Percentiles rank a stretch among this genome's conserved stretches.
Conservation (phyloP, 345 rosid species). For the Aethionema arabicum region DNA sequence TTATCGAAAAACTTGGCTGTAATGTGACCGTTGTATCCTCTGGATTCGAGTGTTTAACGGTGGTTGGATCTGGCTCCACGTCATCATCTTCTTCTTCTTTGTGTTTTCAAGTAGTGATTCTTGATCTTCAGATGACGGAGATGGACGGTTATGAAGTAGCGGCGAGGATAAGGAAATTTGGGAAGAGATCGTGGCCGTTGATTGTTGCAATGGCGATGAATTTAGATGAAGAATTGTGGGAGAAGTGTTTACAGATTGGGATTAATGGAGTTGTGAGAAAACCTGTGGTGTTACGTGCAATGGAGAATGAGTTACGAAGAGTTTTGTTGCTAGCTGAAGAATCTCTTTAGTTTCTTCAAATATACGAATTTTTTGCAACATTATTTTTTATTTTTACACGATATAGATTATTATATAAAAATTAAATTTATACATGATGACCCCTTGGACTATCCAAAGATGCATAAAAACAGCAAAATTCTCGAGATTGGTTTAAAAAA, state of each 20-base stretch:
- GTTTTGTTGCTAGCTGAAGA: slow-evolving; percentile 56
- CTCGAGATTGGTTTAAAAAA: slow-evolving; percentile 28
- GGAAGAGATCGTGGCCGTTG: slow-evolving; percentile 65
- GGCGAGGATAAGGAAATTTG: slow-evolving; percentile 56
- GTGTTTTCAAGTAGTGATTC: slow-evolving; percentile 53
- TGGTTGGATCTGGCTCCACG: slow-evolving; percentile 43
- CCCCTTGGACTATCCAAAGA: slow-evolving; percentile 30
- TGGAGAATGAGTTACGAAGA: slow-evolving; percentile 71
- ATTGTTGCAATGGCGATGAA: slow-evolving; percentile 64
- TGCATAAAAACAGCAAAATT: slow-evolving; percentile 23
- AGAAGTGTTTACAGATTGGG: slow-evolving; percentile 62
- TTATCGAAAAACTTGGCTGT: slow-evolving; percentile 88
- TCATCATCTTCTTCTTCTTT: slow-evolving; percentile 37
- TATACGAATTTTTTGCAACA: slow-evolving; percentile 10
- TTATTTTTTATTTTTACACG: slow-evolving; percentile 18
- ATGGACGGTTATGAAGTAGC: slow-evolving; percentile 89
- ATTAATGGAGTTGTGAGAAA: slow-evolving; percentile 79
- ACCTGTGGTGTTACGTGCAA: slow-evolving; percentile 63
- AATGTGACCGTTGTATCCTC: slow-evolving; percentile 62
- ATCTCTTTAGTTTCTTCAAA: slow-evolving; percentile 34
- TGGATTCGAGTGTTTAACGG: slow-evolving; percentile 70
- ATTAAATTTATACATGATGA: slow-evolving; percentile 4
- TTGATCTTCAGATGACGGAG: slow-evolving; percentile 80
- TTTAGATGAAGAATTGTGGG: slow-evolving; percentile 59
- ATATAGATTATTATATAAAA: slow-evolving; percentile 22